phyloP scores from a whole-genome alignment of 805 yeast genomes.

The Candida hispaniensis region DNA sequence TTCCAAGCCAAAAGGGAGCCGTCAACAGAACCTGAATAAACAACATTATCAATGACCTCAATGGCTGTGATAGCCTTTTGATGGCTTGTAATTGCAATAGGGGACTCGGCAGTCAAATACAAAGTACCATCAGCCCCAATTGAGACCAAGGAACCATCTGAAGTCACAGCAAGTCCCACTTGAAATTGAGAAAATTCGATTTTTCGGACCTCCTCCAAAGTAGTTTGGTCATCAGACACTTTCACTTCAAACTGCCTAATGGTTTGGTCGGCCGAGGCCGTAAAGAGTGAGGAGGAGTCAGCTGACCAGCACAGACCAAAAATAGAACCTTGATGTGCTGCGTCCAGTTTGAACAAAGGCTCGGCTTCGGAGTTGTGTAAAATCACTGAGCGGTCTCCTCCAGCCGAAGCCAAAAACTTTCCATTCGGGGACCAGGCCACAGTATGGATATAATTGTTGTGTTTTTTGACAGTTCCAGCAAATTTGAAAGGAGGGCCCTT shows the following conservation, averaged over 20 bases:
- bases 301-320: conserved; percentile 63
- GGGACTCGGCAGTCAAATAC: conserved; percentile 41
- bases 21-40: conserved; percentile 69
- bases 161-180: conserved; percentile 67
- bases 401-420: conserved; percentile 60
- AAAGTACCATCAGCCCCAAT: conserved; percentile 64
- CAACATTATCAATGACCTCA: conserved; percentile 19
- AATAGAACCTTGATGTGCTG: conserved; percentile 65
- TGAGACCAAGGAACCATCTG: conserved; percentile 46
- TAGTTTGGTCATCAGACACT: too few relatives aligned
- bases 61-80: conserved; percentile 70
- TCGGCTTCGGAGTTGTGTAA: conserved; percentile 82
- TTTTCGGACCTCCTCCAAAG: conserved; percentile 3
- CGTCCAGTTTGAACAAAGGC: conserved; percentile 35
- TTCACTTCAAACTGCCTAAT: conserved; percentile 55
- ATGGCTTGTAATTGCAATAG: conserved; percentile 51
- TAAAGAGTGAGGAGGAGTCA: conserved; percentile 48
- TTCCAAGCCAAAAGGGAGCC: conserved; percentile 61
- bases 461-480: conserved; percentile 57
- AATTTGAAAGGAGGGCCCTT: conserved; percentile 95
- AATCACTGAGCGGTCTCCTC: conserved; percentile 68
- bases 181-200: conserved; percentile 38
- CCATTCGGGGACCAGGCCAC: conserved; percentile 81
- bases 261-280: conserved; percentile 74
- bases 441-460: conserved; percentile 68